phyloP scores from a whole-genome alignment of 2,329 filamentous ascomycete species.

The Thielaviopsis musarum region DNA sequence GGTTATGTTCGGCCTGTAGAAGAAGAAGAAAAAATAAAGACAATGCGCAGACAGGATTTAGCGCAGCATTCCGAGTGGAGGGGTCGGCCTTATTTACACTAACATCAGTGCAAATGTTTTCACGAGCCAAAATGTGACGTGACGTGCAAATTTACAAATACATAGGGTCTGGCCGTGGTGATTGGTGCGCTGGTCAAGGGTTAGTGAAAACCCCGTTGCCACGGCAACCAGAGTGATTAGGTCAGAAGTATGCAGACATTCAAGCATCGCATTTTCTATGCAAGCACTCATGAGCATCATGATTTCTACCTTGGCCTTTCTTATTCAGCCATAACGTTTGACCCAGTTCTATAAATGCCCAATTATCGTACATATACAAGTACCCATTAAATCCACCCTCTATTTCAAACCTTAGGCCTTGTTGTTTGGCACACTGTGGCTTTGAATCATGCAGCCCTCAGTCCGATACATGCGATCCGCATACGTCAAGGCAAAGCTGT shows the following conservation, averaged over 20 bases:
- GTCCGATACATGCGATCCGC: slow-evolving; percentile 32
- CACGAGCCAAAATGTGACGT: not conserved
- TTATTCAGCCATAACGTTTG: not conserved
- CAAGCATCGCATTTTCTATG: not conserved
- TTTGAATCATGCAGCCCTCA: slow-evolving; percentile 22
- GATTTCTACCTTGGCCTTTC: not conserved
- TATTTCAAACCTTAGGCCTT: not conserved
- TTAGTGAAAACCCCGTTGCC: not conserved
- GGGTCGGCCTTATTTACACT: not conserved
- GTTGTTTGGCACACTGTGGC: slow-evolving; percentile 11
- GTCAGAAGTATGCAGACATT: not conserved
- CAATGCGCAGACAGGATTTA: not conserved
- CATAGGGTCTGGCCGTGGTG: not conserved
- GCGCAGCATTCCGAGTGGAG: not conserved
- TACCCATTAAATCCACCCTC: not conserved
- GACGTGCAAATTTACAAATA: not conserved
- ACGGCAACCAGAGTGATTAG: not conserved
- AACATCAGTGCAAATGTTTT: not conserved
- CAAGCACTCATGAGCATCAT: not conserved
- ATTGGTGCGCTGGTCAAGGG: not conserved
- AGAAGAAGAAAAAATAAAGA: not conserved
- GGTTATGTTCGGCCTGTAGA: not conserved
- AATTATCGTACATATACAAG: not conserved
- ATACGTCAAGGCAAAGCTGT: slow-evolving; percentile 31
- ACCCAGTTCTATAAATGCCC: not conserved